These are phyloP conservation scores for Pezicula carpinea DNA, from an alignment of 2,329 filamentous ascomycete genomes.

Conservation along the genomic window DNA sequence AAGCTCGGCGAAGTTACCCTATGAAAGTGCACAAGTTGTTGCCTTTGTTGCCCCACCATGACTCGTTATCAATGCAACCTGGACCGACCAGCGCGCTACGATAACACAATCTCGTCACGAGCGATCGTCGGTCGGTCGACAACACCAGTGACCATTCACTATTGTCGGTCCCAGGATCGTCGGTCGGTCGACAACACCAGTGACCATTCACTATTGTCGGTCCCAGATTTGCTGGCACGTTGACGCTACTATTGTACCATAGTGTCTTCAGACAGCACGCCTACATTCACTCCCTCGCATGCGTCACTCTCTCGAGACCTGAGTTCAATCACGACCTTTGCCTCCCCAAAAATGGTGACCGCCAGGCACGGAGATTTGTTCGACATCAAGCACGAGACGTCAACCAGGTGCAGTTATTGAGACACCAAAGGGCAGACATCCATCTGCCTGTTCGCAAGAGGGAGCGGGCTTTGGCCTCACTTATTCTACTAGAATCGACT, in stretches of 20 bases:
- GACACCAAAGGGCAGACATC: slow-evolving; percentile 2
- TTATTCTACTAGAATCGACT: neutral
- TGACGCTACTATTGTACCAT: too few species aligned
- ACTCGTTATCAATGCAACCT: slow-evolving; percentile 1
- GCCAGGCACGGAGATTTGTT: slow-evolving; percentile 8
- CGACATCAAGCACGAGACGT: slow-evolving; percentile 20
- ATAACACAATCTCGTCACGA: slow-evolving; percentile 3
- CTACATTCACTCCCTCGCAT: neutral
- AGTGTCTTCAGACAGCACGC: neutral
- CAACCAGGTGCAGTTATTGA: slow-evolving; percentile 17
- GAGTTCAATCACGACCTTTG: neutral
- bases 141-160: neutral
- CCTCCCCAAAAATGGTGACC: slow-evolving; percentile 15
- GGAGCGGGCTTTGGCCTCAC: neutral
- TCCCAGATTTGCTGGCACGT: too few species aligned
- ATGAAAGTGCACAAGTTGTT: too few species aligned
- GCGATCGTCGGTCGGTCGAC: too few species aligned
- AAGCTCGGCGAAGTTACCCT: too few species aligned
- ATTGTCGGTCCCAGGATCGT: too few species aligned
- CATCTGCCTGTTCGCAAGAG: slow-evolving; percentile 3
- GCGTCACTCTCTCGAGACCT: neutral
- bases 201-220: neutral
- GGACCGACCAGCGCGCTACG: neutral
- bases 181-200: neutral
- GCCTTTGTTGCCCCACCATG: slow-evolving; percentile 1